A percentile compares a stretch with the other conserved stretches of the same genome.
Conservation (phyloP, 2,329 filamentous ascomycete species). For the Trichophyton mentagrophytes region DNA sequence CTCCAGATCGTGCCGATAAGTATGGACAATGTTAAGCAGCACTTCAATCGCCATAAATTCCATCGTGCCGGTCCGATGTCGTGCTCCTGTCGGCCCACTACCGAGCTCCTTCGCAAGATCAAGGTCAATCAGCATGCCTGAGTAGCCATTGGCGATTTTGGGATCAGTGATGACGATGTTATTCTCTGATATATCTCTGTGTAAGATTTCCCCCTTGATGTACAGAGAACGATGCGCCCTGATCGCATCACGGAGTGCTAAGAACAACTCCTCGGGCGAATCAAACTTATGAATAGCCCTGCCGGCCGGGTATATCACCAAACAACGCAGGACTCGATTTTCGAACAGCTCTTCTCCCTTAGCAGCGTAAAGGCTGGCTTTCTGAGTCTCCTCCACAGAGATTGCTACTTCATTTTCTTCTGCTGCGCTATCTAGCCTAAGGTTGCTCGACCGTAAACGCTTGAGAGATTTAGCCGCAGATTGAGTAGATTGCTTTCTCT, state of each 20-base stretch:
- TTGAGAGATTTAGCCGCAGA: slow-evolving; percentile 4
- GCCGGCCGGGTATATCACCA: slow-evolving; percentile 22
- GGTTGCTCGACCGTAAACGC: slow-evolving; percentile 2
- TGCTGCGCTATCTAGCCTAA: slow-evolving; percentile 2
- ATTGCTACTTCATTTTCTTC: background rate
- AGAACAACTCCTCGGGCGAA: slow-evolving; percentile 23
- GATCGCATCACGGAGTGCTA: slow-evolving; percentile 25
- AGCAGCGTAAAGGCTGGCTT: background rate
- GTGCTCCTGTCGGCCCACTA: slow-evolving; percentile 10
- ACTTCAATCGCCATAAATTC: slow-evolving; percentile 28
- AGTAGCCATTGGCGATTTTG: slow-evolving; percentile 6
- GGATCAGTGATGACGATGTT: slow-evolving; percentile 29
- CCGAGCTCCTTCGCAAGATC: slow-evolving; percentile 21
- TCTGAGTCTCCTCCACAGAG: background rate
- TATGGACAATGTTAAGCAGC: slow-evolving; percentile 20
- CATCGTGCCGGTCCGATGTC: slow-evolving; percentile 13
- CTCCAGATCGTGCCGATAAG: slow-evolving; percentile 24
- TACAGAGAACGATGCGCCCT: slow-evolving; percentile 26
- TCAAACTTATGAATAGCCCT: slow-evolving; percentile 19
- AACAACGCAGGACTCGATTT: slow-evolving; percentile 21
- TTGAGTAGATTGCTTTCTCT: slow-evolving; percentile 2
- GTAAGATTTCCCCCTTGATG: slow-evolving; percentile 23
- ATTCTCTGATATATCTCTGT: slow-evolving; percentile 26
- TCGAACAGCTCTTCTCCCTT: slow-evolving; percentile 14
- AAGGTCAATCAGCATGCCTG: slow-evolving; percentile 27